Conservation (phyloP, 2,329 filamentous ascomycete species). For the Ophiocordyceps camponoti-saundersi region DNA sequence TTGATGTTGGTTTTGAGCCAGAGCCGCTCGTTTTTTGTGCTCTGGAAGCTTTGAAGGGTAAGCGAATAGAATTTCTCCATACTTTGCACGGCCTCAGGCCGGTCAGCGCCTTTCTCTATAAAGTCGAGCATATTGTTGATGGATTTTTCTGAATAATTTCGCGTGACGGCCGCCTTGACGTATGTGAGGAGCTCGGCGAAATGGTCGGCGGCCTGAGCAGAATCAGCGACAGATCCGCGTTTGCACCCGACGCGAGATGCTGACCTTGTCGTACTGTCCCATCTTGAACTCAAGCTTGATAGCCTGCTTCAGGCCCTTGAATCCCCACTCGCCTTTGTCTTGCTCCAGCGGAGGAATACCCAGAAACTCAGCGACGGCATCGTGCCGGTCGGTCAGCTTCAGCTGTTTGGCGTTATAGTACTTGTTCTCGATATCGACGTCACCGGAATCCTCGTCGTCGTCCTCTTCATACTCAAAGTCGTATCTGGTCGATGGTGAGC, state of each 20-base stretch:
- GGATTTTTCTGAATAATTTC: slow-evolving; percentile 97
- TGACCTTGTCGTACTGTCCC: slow-evolving; percentile 68
- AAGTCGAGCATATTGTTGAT: slow-evolving; percentile 99
- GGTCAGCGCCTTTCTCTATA: slow-evolving; percentile 76
- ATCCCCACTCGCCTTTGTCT: slow-evolving; percentile 96
- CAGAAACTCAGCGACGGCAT: slow-evolving; percentile 85
- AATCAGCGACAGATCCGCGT: slow-evolving; percentile 8
- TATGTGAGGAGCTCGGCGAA: slow-evolving; percentile 93
- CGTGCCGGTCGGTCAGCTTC: slow-evolving; percentile 71
- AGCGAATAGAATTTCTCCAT: slow-evolving; percentile 94
- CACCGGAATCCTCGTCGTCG: slow-evolving; percentile 71
- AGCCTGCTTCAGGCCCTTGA: slow-evolving; percentile 94
- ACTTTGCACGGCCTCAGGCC: slow-evolving; percentile 50
- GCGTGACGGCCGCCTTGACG: slow-evolving; percentile 88
- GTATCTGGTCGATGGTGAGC: slow-evolving; percentile 32
- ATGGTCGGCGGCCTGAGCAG: slow-evolving; percentile 62
- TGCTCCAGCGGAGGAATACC: slow-evolving; percentile 67
- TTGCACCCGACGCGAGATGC: neutral
- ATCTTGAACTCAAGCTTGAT: slow-evolving; percentile 94
- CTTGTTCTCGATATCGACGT: slow-evolving; percentile 96
- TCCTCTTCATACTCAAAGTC: slow-evolving; percentile 96
- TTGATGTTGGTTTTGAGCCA: slow-evolving; percentile 99
- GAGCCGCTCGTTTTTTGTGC: slow-evolving; percentile 88
- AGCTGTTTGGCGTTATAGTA: slow-evolving; percentile 99
- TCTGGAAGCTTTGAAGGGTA: slow-evolving; percentile 88